These are phyloP conservation scores for Aulographum hederae DNA, from an alignment of 2,329 filamentous ascomycete species.

Conservation along the genomic window DNA sequence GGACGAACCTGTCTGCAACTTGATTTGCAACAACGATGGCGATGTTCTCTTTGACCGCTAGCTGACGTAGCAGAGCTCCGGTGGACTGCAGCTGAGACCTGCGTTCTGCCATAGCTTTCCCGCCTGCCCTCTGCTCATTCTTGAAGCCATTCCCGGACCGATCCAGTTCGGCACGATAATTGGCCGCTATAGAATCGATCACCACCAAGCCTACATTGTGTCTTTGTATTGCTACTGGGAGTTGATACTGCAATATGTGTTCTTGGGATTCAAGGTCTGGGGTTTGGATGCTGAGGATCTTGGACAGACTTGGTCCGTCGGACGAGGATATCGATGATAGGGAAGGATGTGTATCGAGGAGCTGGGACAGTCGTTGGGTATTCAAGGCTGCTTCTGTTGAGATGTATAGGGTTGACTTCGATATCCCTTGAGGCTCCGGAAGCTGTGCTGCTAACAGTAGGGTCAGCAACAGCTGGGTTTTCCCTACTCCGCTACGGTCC, in stretches of 20 bases:
- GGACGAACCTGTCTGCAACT: slow-evolving; percentile 66
- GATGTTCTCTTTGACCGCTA: slow-evolving; percentile 57
- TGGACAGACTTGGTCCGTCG: slow-evolving; percentile 46
- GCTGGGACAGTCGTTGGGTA: slow-evolving; percentile 63
- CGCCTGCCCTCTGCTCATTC: slow-evolving; percentile 22
- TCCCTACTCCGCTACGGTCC: slow-evolving; percentile 54
- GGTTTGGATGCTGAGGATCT: slow-evolving; percentile 63
- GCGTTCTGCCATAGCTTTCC: slow-evolving; percentile 47
- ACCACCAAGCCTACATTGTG: slow-evolving; percentile 67
- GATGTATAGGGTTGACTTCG: slow-evolving; percentile 70
- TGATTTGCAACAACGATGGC: slow-evolving; percentile 91
- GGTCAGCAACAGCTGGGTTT: slow-evolving; percentile 81
- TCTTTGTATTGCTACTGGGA: slow-evolving; percentile 64
- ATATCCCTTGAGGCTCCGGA: slow-evolving; percentile 42
- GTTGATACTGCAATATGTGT: slow-evolving; percentile 82
- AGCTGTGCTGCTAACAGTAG: slow-evolving; percentile 76
- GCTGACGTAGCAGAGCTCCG: slow-evolving; percentile 53
- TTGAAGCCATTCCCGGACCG: slow-evolving; percentile 23
- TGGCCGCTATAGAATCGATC: slow-evolving; percentile 83
- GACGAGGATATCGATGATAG: slow-evolving; percentile 28
- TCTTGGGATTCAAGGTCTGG: slow-evolving; percentile 89
- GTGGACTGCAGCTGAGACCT: slow-evolving; percentile 60
- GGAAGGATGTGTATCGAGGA: slow-evolving; percentile 48
- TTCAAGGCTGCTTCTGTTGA: slow-evolving; percentile 79
- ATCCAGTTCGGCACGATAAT: slow-evolving; percentile 85